phyloP scores from a whole-genome alignment of 2,329 filamentous ascomycete species.

The Bipolaris oryzae region DNA sequence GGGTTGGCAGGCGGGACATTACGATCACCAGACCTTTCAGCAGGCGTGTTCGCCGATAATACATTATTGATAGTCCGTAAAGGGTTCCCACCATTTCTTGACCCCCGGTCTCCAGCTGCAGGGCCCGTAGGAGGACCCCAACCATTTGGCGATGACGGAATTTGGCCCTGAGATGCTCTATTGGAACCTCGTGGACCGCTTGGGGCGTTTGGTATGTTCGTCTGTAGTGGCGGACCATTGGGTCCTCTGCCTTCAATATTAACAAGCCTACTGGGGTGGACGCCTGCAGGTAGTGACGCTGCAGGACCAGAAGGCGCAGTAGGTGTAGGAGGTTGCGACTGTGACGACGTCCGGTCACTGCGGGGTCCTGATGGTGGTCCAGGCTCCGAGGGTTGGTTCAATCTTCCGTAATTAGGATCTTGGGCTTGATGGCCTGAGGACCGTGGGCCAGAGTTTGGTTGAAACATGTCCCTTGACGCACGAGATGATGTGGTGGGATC shows the following conservation, averaged over 20 bases:
- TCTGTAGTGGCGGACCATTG: conserved; percentile 36
- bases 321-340: conserved; percentile 33
- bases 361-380: conserved; percentile 62
- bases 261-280: conserved; percentile 62
- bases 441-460: conserved; percentile 42
- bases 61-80: conserved; percentile 41
- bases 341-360: conserved; percentile 42
- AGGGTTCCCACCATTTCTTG: conserved; percentile 31
- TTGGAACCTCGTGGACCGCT: conserved; percentile 44
- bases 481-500: conserved; percentile 34
- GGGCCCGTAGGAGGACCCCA: conserved; percentile 45
- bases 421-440: conserved; percentile 45
- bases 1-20: conserved; percentile 21
- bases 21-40: conserved; percentile 28
- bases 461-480: conserved; percentile 49
- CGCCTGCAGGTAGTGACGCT: conserved; percentile 50
- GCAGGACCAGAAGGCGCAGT: conserved; percentile 43
- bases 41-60: conserved; percentile 34
- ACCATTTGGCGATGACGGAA: conserved; percentile 37
- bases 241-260: conserved; percentile 43
- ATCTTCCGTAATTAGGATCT: conserved; percentile 57
- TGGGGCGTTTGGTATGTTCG: conserved; percentile 40
- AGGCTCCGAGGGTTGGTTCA: conserved; percentile 56
- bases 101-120: conserved; percentile 34
- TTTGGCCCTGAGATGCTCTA: conserved; percentile 32